Evolutionary conservation across 176 grass and related monocot genomes (phyloP).

Genomic region (Canna indica): DNA sequence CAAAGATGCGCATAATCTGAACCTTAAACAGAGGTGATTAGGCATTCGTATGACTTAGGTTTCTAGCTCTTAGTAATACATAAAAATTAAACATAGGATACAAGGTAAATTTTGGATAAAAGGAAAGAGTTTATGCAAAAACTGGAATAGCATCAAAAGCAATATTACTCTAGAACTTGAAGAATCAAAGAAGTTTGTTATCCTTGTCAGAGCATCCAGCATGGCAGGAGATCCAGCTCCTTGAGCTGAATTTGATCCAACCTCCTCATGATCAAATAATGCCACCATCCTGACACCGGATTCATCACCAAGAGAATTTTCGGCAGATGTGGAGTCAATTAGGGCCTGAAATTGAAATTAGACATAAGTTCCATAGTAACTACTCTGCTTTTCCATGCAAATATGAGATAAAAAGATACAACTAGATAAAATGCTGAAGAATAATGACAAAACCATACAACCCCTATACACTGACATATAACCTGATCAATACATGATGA

Average conservation of each 20-base stretch:
- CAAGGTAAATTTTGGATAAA: background rate
- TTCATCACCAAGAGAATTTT: conserved; percentile 61
- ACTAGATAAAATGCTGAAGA: background rate
- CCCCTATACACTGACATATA: no score
- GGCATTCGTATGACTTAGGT: background rate
- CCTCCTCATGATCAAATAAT: background rate
- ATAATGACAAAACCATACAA: no score
- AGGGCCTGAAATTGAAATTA: conserved; percentile 50
- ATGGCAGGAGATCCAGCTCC: conserved; percentile 91
- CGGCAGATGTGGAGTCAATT: conserved; percentile 58
- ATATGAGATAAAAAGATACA: background rate
- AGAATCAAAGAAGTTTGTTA: conserved; percentile 64
- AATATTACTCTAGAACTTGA: conserved; percentile 46
- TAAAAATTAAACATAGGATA: background rate
- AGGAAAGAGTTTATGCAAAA: background rate
- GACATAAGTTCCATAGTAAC: conserved; percentile 12
- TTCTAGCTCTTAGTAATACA: background rate
- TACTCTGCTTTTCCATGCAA: background rate
- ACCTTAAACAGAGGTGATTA: background rate
- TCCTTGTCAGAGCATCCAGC: conserved; percentile 93
- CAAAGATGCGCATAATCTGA: background rate
- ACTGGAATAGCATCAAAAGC: conserved; percentile 11
- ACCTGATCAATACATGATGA: no score
- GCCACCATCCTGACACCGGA: conserved; percentile 72
- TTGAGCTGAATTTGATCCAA: conserved; percentile 91